Conservation (phyloP, 108 stramenopile species). For the Thalassiosira profunda region DNA sequence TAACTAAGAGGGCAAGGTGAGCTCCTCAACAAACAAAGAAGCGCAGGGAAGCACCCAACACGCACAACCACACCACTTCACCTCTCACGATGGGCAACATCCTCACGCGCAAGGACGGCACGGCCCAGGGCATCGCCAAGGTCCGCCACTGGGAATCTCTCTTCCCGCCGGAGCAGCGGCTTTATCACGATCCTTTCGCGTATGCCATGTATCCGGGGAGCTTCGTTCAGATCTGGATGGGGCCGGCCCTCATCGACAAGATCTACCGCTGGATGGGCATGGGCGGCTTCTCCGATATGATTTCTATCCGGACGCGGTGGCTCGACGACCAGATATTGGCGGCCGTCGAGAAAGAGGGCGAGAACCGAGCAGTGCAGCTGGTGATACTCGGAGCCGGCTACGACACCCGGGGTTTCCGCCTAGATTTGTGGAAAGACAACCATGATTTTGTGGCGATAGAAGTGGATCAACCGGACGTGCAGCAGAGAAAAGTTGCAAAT, state of each 20-base stretch:
- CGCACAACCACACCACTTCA: too few species aligned
- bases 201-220: constrained; percentile 11
- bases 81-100: too few species aligned
- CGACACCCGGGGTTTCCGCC: constrained; percentile 22
- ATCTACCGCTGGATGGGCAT: neutral
- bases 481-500: too few species aligned
- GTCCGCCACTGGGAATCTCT: constrained; percentile 34
- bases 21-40: too few species aligned
- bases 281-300: neutral
- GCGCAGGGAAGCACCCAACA: too few species aligned
- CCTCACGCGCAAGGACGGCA: constrained; percentile 29
- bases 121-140: constrained; percentile 27
- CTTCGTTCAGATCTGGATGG: constrained; percentile 5
- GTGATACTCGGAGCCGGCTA: constrained; percentile 12
- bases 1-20: too few species aligned
- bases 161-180: neutral
- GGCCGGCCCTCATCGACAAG: neutral
- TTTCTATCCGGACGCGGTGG: constrained; percentile 19
- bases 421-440: too few species aligned
- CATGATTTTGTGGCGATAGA: too few species aligned
- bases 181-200: constrained; percentile 29
- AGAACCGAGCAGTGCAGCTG: neutral
- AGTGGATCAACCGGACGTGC: too few species aligned
- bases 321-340: constrained; percentile 15
- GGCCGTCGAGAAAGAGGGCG: too few species aligned